Evolutionary conservation across 495 filamentous ascomycete species (phyloP).

Genomic region (Neurospora sublineolata): DNA sequence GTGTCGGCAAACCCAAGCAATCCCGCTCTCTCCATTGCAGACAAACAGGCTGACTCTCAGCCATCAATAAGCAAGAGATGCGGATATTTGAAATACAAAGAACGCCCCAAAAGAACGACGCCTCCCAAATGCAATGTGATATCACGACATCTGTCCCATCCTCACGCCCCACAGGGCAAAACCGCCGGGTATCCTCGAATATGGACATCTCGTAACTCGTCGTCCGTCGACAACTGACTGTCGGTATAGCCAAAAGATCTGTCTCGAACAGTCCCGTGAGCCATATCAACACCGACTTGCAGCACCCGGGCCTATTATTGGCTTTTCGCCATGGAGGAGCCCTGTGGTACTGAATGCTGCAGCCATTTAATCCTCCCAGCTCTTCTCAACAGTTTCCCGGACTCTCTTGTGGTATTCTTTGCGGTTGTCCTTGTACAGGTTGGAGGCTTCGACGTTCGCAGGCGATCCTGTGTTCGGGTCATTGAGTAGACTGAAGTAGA

Average conservation of each 20-base stretch:
- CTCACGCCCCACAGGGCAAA: not conserved
- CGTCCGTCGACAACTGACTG: not conserved
- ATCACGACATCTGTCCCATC: not conserved
- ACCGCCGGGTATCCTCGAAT: not conserved
- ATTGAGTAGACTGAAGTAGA: slow-evolving; percentile 66
- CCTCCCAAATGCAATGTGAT: not conserved
- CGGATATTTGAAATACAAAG: not conserved
- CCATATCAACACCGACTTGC: not conserved
- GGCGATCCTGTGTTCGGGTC: slow-evolving; percentile 96
- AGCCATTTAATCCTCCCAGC: slow-evolving; percentile 72
- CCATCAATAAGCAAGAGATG: not conserved
- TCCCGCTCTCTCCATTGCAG: not conserved
- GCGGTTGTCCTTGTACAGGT: slow-evolving; percentile 96
- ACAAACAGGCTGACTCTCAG: not conserved
- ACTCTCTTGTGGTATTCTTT: slow-evolving; percentile 94
- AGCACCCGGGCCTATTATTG: not conserved
- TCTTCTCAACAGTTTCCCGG: slow-evolving; percentile 95
- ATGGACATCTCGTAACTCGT: not conserved
- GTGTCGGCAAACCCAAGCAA: not conserved
- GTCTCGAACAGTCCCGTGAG: not conserved
- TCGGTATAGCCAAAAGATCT: not conserved
- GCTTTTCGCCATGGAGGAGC: not conserved
- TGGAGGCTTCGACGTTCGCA: slow-evolving; percentile 95
- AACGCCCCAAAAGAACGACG: not conserved
- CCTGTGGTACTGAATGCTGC: not conserved